Conservation (phyloP, 768 basidiomycete species). For the Rhodotorula sphaerocarpa region DNA sequence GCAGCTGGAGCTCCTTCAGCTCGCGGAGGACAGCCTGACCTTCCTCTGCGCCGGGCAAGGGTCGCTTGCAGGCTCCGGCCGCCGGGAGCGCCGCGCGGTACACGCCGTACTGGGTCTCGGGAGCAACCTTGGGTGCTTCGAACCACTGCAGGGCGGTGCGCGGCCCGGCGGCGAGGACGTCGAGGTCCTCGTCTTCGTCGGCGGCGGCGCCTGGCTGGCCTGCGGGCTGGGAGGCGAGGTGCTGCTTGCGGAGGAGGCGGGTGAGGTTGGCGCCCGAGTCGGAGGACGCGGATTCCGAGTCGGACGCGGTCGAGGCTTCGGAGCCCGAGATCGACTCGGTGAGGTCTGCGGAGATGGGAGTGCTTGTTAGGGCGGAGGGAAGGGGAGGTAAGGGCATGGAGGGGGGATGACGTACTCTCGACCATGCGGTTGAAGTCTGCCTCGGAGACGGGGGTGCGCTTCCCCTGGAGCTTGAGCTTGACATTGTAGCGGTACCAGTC, state of each 20-base stretch:
- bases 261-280: slow-evolving; percentile 48
- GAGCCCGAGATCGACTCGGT: slow-evolving; percentile 90
- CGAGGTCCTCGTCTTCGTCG: slow-evolving; percentile 41
- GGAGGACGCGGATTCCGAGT: slow-evolving; percentile 45
- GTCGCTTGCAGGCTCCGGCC: slow-evolving; percentile 35
- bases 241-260: slow-evolving; percentile 59
- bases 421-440: slow-evolving; percentile 66
- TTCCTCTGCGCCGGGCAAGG: slow-evolving; percentile 30
- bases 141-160: slow-evolving; percentile 81
- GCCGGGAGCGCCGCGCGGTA: slow-evolving; percentile 68
- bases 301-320: slow-evolving; percentile 44
- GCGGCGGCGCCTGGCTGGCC: slow-evolving; percentile 25
- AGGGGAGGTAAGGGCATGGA: background rate
- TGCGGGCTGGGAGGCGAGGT: slow-evolving; percentile 50
- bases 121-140: slow-evolving; percentile 44
- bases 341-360: slow-evolving; percentile 49
- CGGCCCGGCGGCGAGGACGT: slow-evolving; percentile 46
- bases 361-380: no score
- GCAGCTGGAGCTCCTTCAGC: slow-evolving; percentile 60
- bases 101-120: slow-evolving; percentile 71
- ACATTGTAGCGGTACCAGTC: slow-evolving; percentile 99
- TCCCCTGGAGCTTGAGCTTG: slow-evolving; percentile 57
- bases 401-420: slow-evolving; percentile 58
- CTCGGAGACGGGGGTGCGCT: slow-evolving; percentile 56
- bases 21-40: slow-evolving; percentile 52